Percentiles rank a stretch among this genome's conserved stretches.
Conservation (phyloP, 2,329 filamentous ascomycete genomes). For the Cercospora zeina region DNA sequence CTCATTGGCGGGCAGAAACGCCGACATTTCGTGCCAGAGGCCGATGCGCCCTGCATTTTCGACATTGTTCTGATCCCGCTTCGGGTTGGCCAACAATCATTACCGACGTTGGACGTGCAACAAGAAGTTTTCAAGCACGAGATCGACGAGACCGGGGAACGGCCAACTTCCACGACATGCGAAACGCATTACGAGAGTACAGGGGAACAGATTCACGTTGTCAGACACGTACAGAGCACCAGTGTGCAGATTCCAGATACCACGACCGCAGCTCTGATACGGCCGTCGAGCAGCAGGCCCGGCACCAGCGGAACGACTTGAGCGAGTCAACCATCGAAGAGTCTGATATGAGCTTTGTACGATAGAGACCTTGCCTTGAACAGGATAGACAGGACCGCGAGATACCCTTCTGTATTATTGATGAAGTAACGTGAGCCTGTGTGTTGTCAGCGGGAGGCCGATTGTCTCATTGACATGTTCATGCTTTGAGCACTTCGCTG, state of each 20-base stretch:
- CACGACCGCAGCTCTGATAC: neutral
- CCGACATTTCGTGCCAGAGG: conserved; percentile 66
- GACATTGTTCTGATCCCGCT: conserved; percentile 77
- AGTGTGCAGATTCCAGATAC: conserved; percentile 26
- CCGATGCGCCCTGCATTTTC: conserved; percentile 48
- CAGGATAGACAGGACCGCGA: conserved; percentile 17
- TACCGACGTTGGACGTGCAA: conserved; percentile 77
- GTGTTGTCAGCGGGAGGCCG: neutral
- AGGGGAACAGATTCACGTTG: conserved; percentile 72
- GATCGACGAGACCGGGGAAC: conserved; percentile 26
- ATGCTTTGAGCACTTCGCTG: neutral
- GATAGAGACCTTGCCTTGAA: conserved; percentile 1
- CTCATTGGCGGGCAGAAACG: conserved; percentile 79
- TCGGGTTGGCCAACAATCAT: conserved; percentile 71
- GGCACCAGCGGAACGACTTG: conserved; percentile 18
- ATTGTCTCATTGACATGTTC: neutral
- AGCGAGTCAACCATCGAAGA: neutral
- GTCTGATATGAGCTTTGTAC: conserved; percentile 5
- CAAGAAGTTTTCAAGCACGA: conserved; percentile 52
- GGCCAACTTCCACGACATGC: conserved; percentile 51
- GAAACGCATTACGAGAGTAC: conserved; percentile 80
- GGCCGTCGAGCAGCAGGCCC: conserved; percentile 21
- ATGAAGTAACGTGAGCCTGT: neutral
- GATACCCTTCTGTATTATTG: conserved; percentile 10
- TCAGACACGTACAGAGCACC: conserved; percentile 26